A percentile compares a stretch with the other conserved stretches of the same genome.
These are phyloP conservation scores for Rhodotorula paludigena DNA, from an alignment of 768 basidiomycete genomes.

Conservation along the genomic window DNA sequence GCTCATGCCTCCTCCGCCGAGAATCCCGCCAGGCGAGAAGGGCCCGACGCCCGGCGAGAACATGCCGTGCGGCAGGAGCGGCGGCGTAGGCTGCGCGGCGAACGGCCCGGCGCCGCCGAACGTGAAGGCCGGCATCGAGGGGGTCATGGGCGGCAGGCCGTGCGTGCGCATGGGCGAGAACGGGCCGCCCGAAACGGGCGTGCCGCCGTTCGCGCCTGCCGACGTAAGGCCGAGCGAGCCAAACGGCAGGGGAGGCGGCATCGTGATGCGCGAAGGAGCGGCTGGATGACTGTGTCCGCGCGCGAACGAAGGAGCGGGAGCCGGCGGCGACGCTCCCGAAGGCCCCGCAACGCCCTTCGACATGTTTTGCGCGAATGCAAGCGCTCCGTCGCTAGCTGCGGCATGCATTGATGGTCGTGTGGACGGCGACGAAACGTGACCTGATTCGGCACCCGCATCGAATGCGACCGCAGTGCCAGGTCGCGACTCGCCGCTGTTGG, in stretches of 20 bases:
- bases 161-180: conserved; percentile 46
- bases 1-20: conserved; percentile 1
- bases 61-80: conserved; percentile 48
- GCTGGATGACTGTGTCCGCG: conserved; percentile 23
- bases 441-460: too few species aligned
- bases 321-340: background rate
- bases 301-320: background rate
- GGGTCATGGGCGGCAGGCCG: conserved; percentile 87
- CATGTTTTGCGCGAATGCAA: too few species aligned
- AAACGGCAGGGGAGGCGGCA: conserved; percentile 47
- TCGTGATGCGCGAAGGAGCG: conserved; percentile 46
- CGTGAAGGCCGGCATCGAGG: conserved; percentile 91
- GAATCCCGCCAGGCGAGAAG: conserved; percentile 33
- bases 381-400: too few species aligned
- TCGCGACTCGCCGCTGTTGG: background rate
- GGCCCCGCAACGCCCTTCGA: background rate
- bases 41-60: conserved; percentile 57
- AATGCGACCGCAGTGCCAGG: background rate
- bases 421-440: too few species aligned
- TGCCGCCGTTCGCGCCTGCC: background rate
- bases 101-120: conserved; percentile 56
- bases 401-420: too few species aligned
- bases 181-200: conserved; percentile 1
- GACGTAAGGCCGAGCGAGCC: background rate
- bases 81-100: conserved; percentile 48